These are phyloP conservation scores for Metarhizium album DNA, from an alignment of 2,329 filamentous ascomycete species.

Conservation along the genomic window DNA sequence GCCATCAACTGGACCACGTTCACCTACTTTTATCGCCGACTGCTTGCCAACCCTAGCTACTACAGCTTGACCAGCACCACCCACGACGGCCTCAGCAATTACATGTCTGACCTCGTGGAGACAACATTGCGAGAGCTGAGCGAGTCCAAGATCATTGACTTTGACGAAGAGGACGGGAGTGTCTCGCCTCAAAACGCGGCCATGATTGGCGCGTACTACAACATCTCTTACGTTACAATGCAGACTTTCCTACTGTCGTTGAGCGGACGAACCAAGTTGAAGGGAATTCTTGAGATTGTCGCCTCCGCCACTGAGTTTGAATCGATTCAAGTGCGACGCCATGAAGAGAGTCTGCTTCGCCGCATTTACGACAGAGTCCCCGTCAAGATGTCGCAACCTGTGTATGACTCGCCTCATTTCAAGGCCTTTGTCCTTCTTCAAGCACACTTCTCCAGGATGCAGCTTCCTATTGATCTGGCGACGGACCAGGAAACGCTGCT, in stretches of 20 bases:
- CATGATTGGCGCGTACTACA: constrained; percentile 98
- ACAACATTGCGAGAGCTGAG: constrained; percentile 80
- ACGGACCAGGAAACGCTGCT: constrained; percentile 91
- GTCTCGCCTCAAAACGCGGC: constrained; percentile 87
- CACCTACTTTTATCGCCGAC: constrained; percentile 92
- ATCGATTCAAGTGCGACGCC: constrained; percentile 82
- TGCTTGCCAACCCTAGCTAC: constrained; percentile 92
- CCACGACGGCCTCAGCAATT: constrained; percentile 86
- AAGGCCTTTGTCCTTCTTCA: constrained; percentile 96
- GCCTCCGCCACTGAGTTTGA: constrained; percentile 97
- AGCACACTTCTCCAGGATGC: constrained; percentile 95
- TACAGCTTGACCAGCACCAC: constrained; percentile 83
- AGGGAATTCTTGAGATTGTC: constrained; percentile 92
- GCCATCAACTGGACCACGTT: constrained; percentile 98
- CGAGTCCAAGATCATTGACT: constrained; percentile 90
- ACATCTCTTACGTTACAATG: constrained; percentile 98
- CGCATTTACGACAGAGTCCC: constrained; percentile 91
- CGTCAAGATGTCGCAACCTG: constrained; percentile 83
- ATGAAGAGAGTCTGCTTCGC: constrained; percentile 78
- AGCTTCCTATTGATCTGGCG: constrained; percentile 85
- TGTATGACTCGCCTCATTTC: constrained; percentile 91
- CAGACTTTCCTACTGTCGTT: constrained; percentile 94
- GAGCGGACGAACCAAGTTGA: constrained; percentile 80
- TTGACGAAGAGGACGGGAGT: constrained; percentile 87
- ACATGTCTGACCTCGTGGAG: constrained; percentile 90